Evolutionary conservation across 2,329 filamentous ascomycete species (phyloP).

Genomic region (Arthrobotrys musiformis): DNA sequence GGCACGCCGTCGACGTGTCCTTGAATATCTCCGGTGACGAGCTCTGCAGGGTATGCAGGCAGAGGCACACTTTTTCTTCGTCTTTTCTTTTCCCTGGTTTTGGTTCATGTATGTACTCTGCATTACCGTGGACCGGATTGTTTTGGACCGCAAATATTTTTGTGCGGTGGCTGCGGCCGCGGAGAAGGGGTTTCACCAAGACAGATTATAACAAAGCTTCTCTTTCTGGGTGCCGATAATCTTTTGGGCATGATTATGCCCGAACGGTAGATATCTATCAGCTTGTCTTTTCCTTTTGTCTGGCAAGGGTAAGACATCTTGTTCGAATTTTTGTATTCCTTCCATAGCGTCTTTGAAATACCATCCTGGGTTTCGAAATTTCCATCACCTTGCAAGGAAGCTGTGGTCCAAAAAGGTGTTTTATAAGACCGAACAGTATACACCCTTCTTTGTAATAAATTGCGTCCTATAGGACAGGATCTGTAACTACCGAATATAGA

Average conservation of each 20-base stretch:
- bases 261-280: neutral
- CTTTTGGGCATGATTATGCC: conserved; percentile 2
- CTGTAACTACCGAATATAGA: conserved; percentile 36
- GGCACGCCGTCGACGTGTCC: conserved; percentile 35
- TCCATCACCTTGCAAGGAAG: conserved; percentile 26
- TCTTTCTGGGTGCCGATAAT: neutral
- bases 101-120: conserved; percentile 3
- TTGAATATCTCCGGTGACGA: conserved; percentile 53
- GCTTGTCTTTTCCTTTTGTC: too few species aligned
- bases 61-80: too few species aligned
- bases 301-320: conserved; percentile 51
- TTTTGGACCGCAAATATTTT: neutral
- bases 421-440: conserved; percentile 22
- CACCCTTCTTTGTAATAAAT: conserved; percentile 25
- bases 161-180: neutral
- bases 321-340: too few species aligned
- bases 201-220: conserved; percentile 11
- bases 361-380: neutral
- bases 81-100: neutral
- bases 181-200: conserved; percentile 22
- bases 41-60: conserved; percentile 30
- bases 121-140: conserved; percentile 20
- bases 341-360: conserved; percentile 26
- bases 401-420: conserved; percentile 3
- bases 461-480: conserved; percentile 32